Percentiles rank a stretch among this genome's conserved stretches.
Evolutionary conservation across 129 eudicot genomes (phyloP).

Genomic region (Pittosporum tobira): DNA sequence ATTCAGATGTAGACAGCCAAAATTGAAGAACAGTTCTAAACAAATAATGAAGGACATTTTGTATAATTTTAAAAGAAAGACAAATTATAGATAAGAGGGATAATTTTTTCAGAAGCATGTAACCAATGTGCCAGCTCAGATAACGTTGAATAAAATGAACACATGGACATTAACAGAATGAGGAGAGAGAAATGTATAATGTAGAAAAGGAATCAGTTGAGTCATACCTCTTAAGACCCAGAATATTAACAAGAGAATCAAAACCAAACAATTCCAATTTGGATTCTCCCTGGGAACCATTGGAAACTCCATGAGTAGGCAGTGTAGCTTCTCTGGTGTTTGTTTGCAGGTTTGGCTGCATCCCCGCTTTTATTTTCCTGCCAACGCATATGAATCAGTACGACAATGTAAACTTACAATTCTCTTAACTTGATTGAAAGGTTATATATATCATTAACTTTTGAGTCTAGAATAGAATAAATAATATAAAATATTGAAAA

Average conservation of each 20-base stretch:
- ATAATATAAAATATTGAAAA: too few relatives aligned
- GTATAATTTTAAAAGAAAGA: neutral
- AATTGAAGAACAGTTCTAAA: neutral
- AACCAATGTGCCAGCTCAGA: neutral
- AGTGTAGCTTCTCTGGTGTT: constrained; percentile 35
- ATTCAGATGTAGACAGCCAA: constrained; percentile 1
- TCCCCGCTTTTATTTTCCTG: constrained; percentile 57
- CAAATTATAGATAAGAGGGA: neutral
- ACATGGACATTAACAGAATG: neutral
- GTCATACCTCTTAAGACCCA: constrained; percentile 87
- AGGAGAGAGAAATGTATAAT: neutral
- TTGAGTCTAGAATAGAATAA: too few relatives aligned
- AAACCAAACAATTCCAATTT: constrained; percentile 93
- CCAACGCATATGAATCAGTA: constrained; percentile 18
- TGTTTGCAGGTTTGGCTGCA: constrained; percentile 28
- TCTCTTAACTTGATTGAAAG: too few relatives aligned
- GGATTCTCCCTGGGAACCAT: constrained; percentile 71
- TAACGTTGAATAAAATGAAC: neutral
- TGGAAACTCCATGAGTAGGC: constrained; percentile 41
- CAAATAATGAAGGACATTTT: neutral
- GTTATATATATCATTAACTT: too few relatives aligned
- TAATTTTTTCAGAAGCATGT: neutral
- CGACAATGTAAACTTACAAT: neutral
- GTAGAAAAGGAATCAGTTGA: constrained; percentile 9
- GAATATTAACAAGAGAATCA: constrained; percentile 93